phyloP scores from a whole-genome alignment of 2,329 filamentous ascomycete species.

The Arthrobotrys pseudoclavata region DNA sequence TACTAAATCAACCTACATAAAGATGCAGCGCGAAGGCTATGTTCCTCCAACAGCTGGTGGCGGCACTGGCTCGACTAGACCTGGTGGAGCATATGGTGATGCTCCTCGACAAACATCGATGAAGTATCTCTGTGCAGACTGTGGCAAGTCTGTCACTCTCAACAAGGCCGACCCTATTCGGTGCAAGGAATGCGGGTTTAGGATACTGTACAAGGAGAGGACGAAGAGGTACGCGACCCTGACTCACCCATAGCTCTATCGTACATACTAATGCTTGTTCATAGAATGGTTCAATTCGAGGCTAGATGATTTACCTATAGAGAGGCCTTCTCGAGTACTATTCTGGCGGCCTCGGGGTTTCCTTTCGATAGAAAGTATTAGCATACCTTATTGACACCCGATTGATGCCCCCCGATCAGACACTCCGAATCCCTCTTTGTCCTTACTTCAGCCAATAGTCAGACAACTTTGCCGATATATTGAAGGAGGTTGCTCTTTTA shows the following conservation, averaged over 20 bases:
- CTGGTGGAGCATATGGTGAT: constrained; percentile 62
- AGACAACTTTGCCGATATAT: neutral
- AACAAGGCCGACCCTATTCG: constrained; percentile 84
- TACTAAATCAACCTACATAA: neutral
- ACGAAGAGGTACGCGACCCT: constrained; percentile 83
- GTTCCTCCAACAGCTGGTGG: constrained; percentile 53
- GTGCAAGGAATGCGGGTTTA: constrained; percentile 92
- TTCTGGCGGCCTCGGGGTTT: neutral
- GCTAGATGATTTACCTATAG: constrained; percentile 75
- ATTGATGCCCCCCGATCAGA: neutral
- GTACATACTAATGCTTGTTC: constrained; percentile 41
- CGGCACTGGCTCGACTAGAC: constrained; percentile 62
- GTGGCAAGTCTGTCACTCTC: constrained; percentile 80
- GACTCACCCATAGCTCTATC: constrained; percentile 47
- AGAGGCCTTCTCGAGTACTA: neutral
- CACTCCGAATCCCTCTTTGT: neutral
- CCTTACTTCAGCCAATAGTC: neutral
- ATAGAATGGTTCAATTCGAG: constrained; percentile 98
- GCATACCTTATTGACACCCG: neutral
- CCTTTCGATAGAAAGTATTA: neutral
- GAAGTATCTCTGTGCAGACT: constrained; percentile 85
- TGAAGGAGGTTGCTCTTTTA: neutral
- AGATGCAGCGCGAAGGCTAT: constrained; percentile 58
- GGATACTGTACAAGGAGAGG: constrained; percentile 96
- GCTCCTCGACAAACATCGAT: constrained; percentile 72